Conservation (phyloP, 2,329 filamentous ascomycete genomes). For the Coniochaeta ligniaria region DNA sequence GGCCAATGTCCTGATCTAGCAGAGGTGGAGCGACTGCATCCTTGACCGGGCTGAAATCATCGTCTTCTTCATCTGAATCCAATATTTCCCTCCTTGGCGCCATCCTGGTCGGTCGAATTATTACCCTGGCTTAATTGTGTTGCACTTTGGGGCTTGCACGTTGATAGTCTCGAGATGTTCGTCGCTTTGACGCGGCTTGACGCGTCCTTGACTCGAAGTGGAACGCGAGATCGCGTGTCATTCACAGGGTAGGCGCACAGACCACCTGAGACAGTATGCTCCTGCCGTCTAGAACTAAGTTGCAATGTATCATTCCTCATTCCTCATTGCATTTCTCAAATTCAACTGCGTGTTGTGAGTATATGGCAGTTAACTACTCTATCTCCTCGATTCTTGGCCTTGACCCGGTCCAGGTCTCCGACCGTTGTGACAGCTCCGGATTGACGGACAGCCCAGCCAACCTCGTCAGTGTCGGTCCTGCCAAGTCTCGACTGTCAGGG, state of each 20-base stretch:
- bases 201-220: not conserved
- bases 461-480: constrained; percentile 13
- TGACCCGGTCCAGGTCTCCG: constrained; percentile 3
- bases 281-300: not conserved
- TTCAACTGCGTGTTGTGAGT: not conserved
- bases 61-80: constrained; percentile 24
- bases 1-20: constrained; percentile 3
- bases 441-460: constrained; percentile 37
- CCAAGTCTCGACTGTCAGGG: constrained; percentile 17
- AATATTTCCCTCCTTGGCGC: constrained; percentile 17
- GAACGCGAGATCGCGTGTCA: not conserved
- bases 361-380: constrained; percentile 31
- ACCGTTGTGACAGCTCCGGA: constrained; percentile 14
- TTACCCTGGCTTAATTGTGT: no score
- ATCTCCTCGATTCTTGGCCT: constrained; percentile 52
- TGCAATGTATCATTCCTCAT: not conserved
- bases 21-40: constrained; percentile 4
- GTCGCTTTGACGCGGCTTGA: not conserved
- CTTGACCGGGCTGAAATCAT: constrained; percentile 16
- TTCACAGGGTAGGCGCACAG: not conserved
- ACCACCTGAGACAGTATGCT: not conserved
- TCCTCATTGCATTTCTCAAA: not conserved
- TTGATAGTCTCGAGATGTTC: not conserved
- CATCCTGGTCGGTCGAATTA: constrained; percentile 11
- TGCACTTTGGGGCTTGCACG: no score